Evolutionary conservation across 2,329 filamentous ascomycete species (phyloP).

Genomic region (Aspergillus jensenii): DNA sequence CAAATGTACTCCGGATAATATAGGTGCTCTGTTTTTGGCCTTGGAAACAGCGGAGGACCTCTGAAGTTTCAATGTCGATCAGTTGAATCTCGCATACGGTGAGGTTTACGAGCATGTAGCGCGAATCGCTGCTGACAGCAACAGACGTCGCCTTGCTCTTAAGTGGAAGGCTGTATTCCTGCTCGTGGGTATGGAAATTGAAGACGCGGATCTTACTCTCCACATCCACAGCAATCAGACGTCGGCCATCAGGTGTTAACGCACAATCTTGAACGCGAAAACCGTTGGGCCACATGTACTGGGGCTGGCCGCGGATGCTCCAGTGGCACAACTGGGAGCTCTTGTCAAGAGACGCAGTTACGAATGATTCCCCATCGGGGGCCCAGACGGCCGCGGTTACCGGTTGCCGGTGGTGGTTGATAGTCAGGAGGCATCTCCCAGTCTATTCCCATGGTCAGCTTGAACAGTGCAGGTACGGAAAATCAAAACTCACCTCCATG

Average conservation of each 20-base stretch:
- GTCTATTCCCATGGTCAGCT: slow-evolving; percentile 47
- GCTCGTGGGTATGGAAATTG: slow-evolving; percentile 71
- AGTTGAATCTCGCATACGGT: slow-evolving; percentile 74
- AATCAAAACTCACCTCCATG: slow-evolving; percentile 54
- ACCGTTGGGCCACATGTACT: slow-evolving; percentile 66
- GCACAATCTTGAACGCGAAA: slow-evolving; percentile 81
- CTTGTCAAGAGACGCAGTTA: slow-evolving; percentile 74
- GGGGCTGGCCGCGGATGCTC: slow-evolving; percentile 61
- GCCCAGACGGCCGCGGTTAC: slow-evolving; percentile 91
- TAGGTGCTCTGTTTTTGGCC: slow-evolving; percentile 74
- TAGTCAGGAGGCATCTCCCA: slow-evolving; percentile 61
- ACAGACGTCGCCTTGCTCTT: slow-evolving; percentile 74
- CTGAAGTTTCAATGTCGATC: slow-evolving; percentile 71
- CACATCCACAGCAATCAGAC: slow-evolving; percentile 75
- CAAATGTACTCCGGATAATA: slow-evolving; percentile 80
- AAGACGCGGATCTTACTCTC: slow-evolving; percentile 74
- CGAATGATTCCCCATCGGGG: slow-evolving; percentile 71
- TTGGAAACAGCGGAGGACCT: slow-evolving; percentile 70
- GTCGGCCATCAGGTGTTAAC: slow-evolving; percentile 76
- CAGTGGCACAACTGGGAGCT: slow-evolving; percentile 68
- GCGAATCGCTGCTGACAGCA: slow-evolving; percentile 77
- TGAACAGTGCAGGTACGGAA: background rate
- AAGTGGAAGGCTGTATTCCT: slow-evolving; percentile 71
- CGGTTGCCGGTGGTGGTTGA: slow-evolving; percentile 75
- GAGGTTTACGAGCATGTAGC: slow-evolving; percentile 78